Base-by-base conservation (phyloP, 2,329 filamentous ascomycete species). In the Cercospora brassicicola region DNA sequence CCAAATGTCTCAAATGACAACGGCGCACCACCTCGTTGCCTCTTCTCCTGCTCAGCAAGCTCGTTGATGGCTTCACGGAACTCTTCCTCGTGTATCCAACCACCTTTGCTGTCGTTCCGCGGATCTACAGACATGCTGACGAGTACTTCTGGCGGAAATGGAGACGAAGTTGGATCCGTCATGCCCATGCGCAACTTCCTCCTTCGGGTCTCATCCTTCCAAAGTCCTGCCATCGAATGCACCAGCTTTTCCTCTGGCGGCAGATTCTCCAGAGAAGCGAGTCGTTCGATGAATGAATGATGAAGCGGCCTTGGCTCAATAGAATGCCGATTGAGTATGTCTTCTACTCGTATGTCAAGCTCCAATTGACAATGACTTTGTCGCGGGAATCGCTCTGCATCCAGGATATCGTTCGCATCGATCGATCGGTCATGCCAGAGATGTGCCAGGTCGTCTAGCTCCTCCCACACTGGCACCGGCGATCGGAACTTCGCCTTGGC, bases 1-100 rank as follows among this genome's bases (percentile, higher is more conserved):
- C 91, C 82, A 78, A 94, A 95, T 0, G 81, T 85, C 30, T 91
- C 87, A 73, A 94, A 94, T 0, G 82, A 84, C 11, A 86, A 70
- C 9, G 82, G 77, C 5, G 78, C 75, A 15, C 78, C 82, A 28
- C 79, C 80, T 65, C 76, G 68, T 42, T 84, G 82, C 4, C 79
- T 79, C 68, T 82, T 85, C 77, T 97, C 93, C 26, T 90, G 84
- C 0, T 81, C 77, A 8, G 91, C 87, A 26, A 96, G 83, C 28
- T 86, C 81, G 31, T 82, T 79, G 1, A 96, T 82, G 73, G 91
- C 85, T 53, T 89, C 82, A 33, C 88, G 84, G 75, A 90, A 94
- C 75, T 97, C 94, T 57, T 92, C 89, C 77, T 98, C 94, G 73
- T 97, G 94, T 65, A 97, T 90, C 94, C 95, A 99, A 0, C 89